Evolutionary conservation across 2,329 filamentous ascomycete species (phyloP), one percentile per base, ranked within the genome.

Genomic region (Drechslerella dactyloides): DNA sequence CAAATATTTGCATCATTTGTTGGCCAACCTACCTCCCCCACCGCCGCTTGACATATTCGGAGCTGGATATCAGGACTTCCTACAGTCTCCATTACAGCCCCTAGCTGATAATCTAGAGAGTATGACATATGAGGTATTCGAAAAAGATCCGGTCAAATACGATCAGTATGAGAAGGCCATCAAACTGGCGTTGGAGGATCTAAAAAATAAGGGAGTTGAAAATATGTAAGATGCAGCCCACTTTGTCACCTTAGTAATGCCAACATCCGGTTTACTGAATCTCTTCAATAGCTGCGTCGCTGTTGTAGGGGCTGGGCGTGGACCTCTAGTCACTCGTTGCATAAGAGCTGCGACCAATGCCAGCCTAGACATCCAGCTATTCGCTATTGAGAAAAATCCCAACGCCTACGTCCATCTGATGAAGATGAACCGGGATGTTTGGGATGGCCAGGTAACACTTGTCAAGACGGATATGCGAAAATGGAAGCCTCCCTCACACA

Each of bases 91-190:
- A 1, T 83, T 99, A 44, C 96, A 99, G 79, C 94, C 94, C 0
- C 84, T 99, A 13, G 93, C 93, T 0, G 94, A 99, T 79, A 99
- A 99, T 76, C 84, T 99, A 13, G 96, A 99, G 79, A 96, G 92
- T 52, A 90, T 96, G 46, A 99, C 94, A 0, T 99, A 99, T 79
- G 94, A 99, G 78, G 93, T 97, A 1, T 99, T 99, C 77, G 94
- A 99, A 79, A 96, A 96, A 75, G 96, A 99, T 74, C 94, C 94
- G 0, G 90, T 99, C 81, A 99, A 99, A 80, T 99, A 99, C 79
- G 88, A 92, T 74, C 96, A 93, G 84, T 99, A 99, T 78, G 92
- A 97, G 79, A 84, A 85, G 51, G 94, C 94, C 13, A 89, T 96
- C 64, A 86, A 86, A 2, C 86, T 90, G 74, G 93, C 94, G 0